Evolutionary conservation across 139 green algal genomes (phyloP).

Genomic region (Coccomyxa sp.): DNA sequence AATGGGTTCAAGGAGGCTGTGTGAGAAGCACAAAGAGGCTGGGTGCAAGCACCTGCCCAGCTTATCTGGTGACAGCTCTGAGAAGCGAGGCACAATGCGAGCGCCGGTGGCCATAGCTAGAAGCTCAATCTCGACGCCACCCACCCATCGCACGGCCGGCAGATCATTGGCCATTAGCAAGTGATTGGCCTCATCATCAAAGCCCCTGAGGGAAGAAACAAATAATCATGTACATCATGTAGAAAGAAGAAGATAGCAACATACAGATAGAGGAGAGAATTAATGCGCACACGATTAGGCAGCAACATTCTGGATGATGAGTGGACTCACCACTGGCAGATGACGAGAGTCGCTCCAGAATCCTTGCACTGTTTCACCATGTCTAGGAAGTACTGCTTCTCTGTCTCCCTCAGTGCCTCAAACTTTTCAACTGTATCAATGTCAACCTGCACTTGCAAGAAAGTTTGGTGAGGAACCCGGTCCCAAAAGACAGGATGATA

Average conservation of each 20-base stretch:
- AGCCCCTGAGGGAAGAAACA: slow-evolving; percentile 48
- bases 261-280: neutral
- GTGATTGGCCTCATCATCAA: slow-evolving; percentile 99
- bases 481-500: neutral
- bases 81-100: slow-evolving; percentile 85
- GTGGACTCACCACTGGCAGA: slow-evolving; percentile 86
- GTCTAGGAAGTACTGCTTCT: slow-evolving; percentile 96
- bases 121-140: slow-evolving; percentile 98
- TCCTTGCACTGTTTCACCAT: slow-evolving; percentile 98
- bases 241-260: neutral
- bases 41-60: slow-evolving; percentile 44
- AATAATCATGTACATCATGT: neutral
- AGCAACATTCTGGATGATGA: neutral
- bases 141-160: slow-evolving; percentile 92
- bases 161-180: slow-evolving; percentile 91
- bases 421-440: slow-evolving; percentile 99
- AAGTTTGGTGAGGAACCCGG: neutral
- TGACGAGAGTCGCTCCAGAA: slow-evolving; percentile 78
- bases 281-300: neutral
- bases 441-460: slow-evolving; percentile 59
- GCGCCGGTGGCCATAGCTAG: slow-evolving; percentile 96
- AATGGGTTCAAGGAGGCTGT: no score
- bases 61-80: slow-evolving; percentile 89
- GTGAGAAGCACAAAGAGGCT: neutral
- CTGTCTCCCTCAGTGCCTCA: slow-evolving; percentile 78